Conservation (phyloP, 2,329 filamentous ascomycete species). For the Calonectria pseudoreteaudii region DNA sequence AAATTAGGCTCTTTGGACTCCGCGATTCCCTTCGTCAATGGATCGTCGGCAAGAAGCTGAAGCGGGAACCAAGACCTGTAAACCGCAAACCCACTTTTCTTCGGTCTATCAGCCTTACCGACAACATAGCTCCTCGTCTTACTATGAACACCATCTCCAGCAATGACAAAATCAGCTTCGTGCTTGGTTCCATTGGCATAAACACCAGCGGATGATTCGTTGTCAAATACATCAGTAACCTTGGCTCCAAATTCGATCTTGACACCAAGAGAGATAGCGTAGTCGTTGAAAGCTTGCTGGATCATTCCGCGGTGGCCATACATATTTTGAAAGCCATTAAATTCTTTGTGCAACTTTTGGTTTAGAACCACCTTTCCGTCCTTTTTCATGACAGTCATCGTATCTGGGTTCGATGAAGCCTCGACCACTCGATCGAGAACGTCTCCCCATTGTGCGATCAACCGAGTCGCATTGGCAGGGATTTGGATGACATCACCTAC, state of each 20-base stretch:
- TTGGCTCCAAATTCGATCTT: neutral
- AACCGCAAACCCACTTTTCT: slow-evolving; percentile 12
- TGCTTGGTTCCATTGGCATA: neutral
- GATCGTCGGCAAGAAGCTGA: neutral
- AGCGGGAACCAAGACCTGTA: slow-evolving; percentile 18
- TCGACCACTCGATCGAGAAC: neutral
- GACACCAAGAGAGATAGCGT: slow-evolving; percentile 1
- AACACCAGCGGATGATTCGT: neutral
- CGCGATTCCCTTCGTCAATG: neutral
- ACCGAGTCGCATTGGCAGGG: neutral
- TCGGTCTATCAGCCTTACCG: neutral
- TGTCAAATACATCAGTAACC: neutral
- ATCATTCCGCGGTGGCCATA: slow-evolving; percentile 4
- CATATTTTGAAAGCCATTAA: neutral
- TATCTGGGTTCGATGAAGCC: neutral
- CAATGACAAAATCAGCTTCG: slow-evolving; percentile 14
- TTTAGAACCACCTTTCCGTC: neutral
- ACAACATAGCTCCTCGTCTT: slow-evolving; percentile 5
- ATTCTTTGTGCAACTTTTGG: slow-evolving; percentile 1
- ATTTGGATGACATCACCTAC: slow-evolving; percentile 12
- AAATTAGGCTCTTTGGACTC: neutral
- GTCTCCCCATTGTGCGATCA: neutral
- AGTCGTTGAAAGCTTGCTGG: neutral
- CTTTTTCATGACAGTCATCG: neutral
- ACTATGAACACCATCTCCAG: slow-evolving; percentile 15